A percentile compares a stretch with the other conserved stretches of the same genome.
Evolutionary conservation across 1,139 yeast genomes (phyloP).

Genomic region (Kodamaea sp.): DNA sequence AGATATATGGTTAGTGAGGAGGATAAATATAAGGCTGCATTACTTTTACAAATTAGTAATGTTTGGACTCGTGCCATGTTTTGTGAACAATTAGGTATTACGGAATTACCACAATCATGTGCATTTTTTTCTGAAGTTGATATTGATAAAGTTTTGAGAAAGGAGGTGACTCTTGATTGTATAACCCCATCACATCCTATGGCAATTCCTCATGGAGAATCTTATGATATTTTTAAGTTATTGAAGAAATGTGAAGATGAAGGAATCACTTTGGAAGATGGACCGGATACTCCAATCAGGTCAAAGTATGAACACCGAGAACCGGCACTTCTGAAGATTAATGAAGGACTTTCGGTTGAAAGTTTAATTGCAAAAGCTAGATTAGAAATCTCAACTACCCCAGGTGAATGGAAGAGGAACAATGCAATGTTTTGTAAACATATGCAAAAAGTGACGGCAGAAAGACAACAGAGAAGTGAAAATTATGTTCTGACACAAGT

Average conservation of each 20-base stretch:
- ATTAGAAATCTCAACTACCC: constrained; percentile 28
- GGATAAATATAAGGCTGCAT: constrained; percentile 71
- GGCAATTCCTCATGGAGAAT: constrained; percentile 77
- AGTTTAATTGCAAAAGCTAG: constrained; percentile 22
- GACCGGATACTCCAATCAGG: constrained; percentile 4
- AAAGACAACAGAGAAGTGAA: constrained; percentile 4
- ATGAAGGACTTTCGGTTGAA: constrained; percentile 17
- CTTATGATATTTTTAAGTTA: constrained; percentile 56
- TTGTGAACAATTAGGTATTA: constrained; percentile 86
- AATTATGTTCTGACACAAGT: constrained; percentile 1
- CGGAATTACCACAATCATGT: constrained; percentile 88
- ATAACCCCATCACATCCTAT: constrained; percentile 81
- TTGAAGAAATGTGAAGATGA: constrained; percentile 30
- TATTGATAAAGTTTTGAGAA: constrained; percentile 79
- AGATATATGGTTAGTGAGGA: constrained; percentile 73
- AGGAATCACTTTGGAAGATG: not conserved
- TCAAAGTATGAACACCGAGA: constrained; percentile 21
- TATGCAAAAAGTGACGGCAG: constrained; percentile 12
- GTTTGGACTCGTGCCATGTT: constrained; percentile 97
- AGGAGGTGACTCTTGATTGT: constrained; percentile 86
- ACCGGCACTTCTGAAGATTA: constrained; percentile 24
- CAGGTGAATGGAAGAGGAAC: constrained; percentile 25
- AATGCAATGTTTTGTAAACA: constrained; percentile 13
- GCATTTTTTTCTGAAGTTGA: constrained; percentile 96
- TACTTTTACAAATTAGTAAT: constrained; percentile 84